Percentiles rank a stretch among this genome's conserved stretches.
Conservation (phyloP, 345 rosid species). For the Viola odorata region DNA sequence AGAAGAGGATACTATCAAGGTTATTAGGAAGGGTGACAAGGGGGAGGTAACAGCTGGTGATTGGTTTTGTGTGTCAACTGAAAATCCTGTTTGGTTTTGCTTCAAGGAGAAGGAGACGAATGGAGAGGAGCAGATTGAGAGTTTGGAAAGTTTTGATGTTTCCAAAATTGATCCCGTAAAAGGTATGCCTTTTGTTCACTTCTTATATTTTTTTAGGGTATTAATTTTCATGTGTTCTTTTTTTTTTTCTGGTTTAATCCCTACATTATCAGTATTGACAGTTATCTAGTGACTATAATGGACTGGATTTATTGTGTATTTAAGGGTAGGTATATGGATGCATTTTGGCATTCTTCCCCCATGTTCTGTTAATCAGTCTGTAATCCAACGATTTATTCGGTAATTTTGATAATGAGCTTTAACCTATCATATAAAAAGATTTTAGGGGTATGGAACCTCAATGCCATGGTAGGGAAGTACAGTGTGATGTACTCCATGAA, state of each 20-base stretch:
- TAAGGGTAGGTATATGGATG: too few relatives aligned
- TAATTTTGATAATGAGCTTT: too few relatives aligned
- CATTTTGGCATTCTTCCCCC: too few relatives aligned
- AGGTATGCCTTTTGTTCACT: constrained; percentile 32
- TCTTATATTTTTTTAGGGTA: background rate
- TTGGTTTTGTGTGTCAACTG: constrained; percentile 49
- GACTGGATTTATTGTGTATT: too few relatives aligned
- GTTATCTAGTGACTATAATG: too few relatives aligned
- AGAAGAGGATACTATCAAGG: constrained; percentile 20
- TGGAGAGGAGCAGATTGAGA: constrained; percentile 17
- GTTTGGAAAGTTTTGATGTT: constrained; percentile 22
- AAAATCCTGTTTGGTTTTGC: constrained; percentile 49
- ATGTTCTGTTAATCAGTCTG: too few relatives aligned
- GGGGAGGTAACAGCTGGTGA: constrained; percentile 51
- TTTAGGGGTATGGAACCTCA: too few relatives aligned
- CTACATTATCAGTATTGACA: too few relatives aligned
- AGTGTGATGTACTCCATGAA: too few relatives aligned
- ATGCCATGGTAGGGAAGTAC: too few relatives aligned
- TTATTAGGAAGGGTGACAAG: constrained; percentile 42
- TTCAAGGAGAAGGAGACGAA: constrained; percentile 30
- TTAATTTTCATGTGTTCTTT: background rate
- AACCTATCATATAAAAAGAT: too few relatives aligned
- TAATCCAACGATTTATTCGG: too few relatives aligned
- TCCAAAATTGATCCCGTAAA: constrained; percentile 50
- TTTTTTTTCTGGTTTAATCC: background rate